Evolutionary conservation across 2,329 filamentous ascomycete genomes (phyloP), one percentile per base, ranked within the genome.

Genomic region (Cladophialophora carrionii): DNA sequence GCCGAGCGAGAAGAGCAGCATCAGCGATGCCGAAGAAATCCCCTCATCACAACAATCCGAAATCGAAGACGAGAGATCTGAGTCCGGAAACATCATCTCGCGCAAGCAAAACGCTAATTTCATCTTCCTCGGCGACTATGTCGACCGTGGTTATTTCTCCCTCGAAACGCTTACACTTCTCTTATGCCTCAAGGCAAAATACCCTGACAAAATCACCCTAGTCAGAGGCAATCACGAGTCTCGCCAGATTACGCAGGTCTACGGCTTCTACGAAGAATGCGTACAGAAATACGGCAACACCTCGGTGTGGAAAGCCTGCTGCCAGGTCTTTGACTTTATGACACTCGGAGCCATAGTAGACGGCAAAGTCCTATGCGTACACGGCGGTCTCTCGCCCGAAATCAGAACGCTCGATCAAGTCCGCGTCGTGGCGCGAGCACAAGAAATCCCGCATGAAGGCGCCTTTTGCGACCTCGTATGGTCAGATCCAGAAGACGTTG

Each of bases 181-280:
- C 10, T 63, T 74, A 17, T 74, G 73, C 65, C 62, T 74, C 43
- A 74, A 74, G 59, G 73, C 72, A 12, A 69, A 90, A 79, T 90
- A 87, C 73, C 89, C 89, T 48, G 88, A 90, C 73, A 84, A 86
- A 68, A 88, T 91, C 68, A 91, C 89, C 0, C 81, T 91, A 32
- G 87, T 91, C 34, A 86, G 89, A 59, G 89, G 89, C 41, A 91
- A 91, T 72, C 88, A 91, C 76, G 89, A 91, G 75, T 90, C 88
- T 49, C 86, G 89, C 52, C 89, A 91, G 75, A 91, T 91, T 71
- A 91, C 89, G 14, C 88, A 90, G 74, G 89, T 91, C 14, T 91
- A 91, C 74, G 89, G 89, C 32, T 91, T 91, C 76, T 91, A 91
- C 76, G 89, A 91, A 74, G 89, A 91, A 74, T 91, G 89, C 73